Evolutionary conservation across 192 early-diverging fungal genomes (phyloP).

Genomic region (Coemansia pectinata): DNA sequence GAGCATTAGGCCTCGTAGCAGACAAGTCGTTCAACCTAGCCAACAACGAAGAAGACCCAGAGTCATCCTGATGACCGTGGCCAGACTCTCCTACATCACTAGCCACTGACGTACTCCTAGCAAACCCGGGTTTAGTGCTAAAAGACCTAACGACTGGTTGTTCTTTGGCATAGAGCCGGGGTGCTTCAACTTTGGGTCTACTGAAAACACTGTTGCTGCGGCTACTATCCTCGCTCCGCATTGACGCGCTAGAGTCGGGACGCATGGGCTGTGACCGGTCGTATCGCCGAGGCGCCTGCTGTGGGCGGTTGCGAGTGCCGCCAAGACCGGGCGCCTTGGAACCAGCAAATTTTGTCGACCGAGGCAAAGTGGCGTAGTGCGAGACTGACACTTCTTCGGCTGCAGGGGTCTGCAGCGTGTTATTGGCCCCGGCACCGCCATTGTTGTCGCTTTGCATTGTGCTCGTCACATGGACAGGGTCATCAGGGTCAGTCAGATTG

Average conservation of each 20-base stretch:
- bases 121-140: background rate
- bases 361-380: constrained; percentile 4
- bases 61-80: background rate
- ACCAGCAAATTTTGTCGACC: constrained; percentile 5
- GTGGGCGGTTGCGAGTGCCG: constrained; percentile 34
- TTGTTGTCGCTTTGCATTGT: background rate
- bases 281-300: constrained; percentile 26
- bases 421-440: background rate
- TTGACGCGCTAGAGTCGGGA: constrained; percentile 3
- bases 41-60: constrained; percentile 21
- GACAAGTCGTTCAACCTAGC: constrained; percentile 22
- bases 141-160: background rate
- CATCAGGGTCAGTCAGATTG: constrained; percentile 12
- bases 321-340: constrained; percentile 17
- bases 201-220: background rate
- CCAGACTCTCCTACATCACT: background rate
- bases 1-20: constrained; percentile 23
- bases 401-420: background rate
- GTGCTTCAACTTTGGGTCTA: constrained; percentile 2
- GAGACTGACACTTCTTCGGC: background rate
- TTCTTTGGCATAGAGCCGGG: background rate
- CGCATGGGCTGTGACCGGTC: constrained; percentile 8
- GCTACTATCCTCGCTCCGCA: constrained; percentile 9
- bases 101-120: background rate
- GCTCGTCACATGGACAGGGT: constrained; percentile 28